Percentiles rank a stretch among this genome's conserved stretches.
Evolutionary conservation across 176 grass and related monocot species (phyloP).

Genomic region (Eremochloa ophiuroides): DNA sequence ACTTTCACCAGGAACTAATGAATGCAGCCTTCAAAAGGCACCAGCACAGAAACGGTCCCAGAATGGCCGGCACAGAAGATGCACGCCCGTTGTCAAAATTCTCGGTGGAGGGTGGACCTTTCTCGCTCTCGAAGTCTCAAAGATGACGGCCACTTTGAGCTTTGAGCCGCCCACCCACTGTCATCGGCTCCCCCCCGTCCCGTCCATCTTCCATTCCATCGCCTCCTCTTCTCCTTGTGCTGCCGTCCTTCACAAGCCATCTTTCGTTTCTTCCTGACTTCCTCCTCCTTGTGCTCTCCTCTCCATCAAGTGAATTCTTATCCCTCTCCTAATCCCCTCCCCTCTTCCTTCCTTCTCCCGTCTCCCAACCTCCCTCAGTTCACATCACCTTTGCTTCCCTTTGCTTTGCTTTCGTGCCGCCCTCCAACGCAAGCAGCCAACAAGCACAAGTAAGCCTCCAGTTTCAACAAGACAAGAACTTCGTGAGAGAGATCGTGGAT

Average conservation of each 20-base stretch:
- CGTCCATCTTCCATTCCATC: not conserved
- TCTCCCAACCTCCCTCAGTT: not conserved
- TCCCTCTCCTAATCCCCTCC: conserved; percentile 1
- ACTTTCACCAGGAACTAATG: not conserved
- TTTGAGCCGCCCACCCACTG: conserved; percentile 51
- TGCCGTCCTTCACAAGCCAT: not conserved
- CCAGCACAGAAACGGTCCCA: not conserved
- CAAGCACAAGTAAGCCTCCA: conserved; percentile 18
- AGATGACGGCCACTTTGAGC: conserved; percentile 16
- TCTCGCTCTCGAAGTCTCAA: conserved; percentile 6
- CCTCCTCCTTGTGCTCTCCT: too few species aligned
- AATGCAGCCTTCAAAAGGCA: not conserved
- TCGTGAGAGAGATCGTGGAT: not conserved
- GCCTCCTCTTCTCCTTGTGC: not conserved
- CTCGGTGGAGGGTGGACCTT: not conserved
- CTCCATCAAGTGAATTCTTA: conserved; percentile 9
- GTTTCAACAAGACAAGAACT: conserved; percentile 14
- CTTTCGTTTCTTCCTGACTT: too few species aligned
- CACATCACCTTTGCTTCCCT: conserved; percentile 38
- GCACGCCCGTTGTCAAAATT: not conserved
- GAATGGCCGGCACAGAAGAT: not conserved
- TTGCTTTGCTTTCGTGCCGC: conserved; percentile 17
- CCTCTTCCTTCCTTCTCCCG: not conserved
- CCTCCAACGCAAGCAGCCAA: conserved; percentile 22
- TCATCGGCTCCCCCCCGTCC: not conserved